phyloP scores from a whole-genome alignment of 2,329 filamentous ascomycete species.

The Colletotrichum sojae region DNA sequence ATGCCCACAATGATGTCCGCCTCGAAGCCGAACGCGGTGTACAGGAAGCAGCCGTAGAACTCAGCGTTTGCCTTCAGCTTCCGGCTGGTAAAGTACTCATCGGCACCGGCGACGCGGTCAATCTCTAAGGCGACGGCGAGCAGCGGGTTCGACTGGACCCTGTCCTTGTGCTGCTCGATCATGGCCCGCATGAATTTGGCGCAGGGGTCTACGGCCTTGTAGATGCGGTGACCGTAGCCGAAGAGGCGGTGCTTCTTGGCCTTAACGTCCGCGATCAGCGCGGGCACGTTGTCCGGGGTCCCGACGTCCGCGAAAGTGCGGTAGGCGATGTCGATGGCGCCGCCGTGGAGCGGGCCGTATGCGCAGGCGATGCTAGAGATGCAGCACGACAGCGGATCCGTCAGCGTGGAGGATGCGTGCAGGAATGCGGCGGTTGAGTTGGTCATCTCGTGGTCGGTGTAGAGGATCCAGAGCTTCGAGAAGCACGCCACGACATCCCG shows the following conservation, averaged over 20 bases:
- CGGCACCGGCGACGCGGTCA: conserved; percentile 52
- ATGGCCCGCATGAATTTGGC: conserved; percentile 48
- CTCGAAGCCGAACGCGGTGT: conserved; percentile 51
- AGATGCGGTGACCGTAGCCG: conserved; percentile 58
- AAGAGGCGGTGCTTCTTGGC: conserved; percentile 57
- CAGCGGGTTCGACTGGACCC: conserved; percentile 48
- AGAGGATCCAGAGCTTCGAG: conserved; percentile 58
- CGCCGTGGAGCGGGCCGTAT: conserved; percentile 56
- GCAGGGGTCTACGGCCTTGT: conserved; percentile 55
- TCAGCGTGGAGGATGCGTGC: conserved; percentile 61
- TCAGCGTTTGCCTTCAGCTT: conserved; percentile 60
- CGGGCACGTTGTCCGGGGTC: conserved; percentile 53
- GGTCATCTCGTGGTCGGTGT: conserved; percentile 65
- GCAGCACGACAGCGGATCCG: conserved; percentile 59
- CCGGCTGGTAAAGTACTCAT: conserved; percentile 54
- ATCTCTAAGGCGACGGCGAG: conserved; percentile 55
- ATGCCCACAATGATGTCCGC: conserved; percentile 48
- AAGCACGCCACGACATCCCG: conserved; percentile 40
- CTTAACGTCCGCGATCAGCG: conserved; percentile 57
- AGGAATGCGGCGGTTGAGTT: conserved; percentile 62
- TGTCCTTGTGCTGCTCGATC: conserved; percentile 42
- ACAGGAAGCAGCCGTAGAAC: conserved; percentile 59
- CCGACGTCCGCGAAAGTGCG: conserved; percentile 55
- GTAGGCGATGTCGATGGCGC: conserved; percentile 64
- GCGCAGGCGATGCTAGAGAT: conserved; percentile 47